Conservation (phyloP, 768 basidiomycete genomes). For the Mycena olivaceomarginata region DNA sequence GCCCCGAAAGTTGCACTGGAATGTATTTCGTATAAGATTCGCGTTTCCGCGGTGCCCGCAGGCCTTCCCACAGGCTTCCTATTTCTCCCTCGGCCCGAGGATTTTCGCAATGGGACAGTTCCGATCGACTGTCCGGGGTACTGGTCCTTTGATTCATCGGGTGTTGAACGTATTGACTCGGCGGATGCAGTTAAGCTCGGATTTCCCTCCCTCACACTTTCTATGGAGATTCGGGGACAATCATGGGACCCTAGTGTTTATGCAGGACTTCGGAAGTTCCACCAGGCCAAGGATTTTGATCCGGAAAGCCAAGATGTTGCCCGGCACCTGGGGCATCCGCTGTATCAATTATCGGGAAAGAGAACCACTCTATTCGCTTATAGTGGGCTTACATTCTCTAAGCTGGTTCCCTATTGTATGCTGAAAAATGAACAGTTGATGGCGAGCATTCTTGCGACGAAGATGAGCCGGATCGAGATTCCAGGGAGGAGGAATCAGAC, state of each 20-base stretch:
- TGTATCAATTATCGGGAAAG: not conserved
- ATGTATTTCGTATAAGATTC: not conserved
- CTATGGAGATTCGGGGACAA: not conserved
- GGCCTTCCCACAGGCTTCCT: not conserved
- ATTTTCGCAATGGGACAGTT: not conserved
- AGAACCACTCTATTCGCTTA: not conserved
- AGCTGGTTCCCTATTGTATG: too few relatives aligned
- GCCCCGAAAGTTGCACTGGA: not conserved
- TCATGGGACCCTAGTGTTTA: not conserved
- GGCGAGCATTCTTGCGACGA: too few relatives aligned
- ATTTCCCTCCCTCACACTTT: not conserved
- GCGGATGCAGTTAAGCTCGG: not conserved
- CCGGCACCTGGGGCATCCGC: not conserved
- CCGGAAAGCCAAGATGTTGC: not conserved
- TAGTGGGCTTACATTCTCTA: not conserved
- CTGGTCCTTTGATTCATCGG: not conserved
- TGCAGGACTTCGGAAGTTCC: not conserved
- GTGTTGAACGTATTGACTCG: not conserved
- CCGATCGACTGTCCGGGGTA: too few relatives aligned
- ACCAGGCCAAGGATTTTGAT: not conserved
- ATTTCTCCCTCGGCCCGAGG: not conserved
- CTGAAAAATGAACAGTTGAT: too few relatives aligned
- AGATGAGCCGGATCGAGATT: too few relatives aligned
- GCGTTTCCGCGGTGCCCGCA: not conserved
- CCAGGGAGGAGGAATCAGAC: too few relatives aligned